These are phyloP conservation scores for Periconia digitata DNA, from an alignment of 2,329 filamentous ascomycete genomes.

Conservation along the genomic window DNA sequence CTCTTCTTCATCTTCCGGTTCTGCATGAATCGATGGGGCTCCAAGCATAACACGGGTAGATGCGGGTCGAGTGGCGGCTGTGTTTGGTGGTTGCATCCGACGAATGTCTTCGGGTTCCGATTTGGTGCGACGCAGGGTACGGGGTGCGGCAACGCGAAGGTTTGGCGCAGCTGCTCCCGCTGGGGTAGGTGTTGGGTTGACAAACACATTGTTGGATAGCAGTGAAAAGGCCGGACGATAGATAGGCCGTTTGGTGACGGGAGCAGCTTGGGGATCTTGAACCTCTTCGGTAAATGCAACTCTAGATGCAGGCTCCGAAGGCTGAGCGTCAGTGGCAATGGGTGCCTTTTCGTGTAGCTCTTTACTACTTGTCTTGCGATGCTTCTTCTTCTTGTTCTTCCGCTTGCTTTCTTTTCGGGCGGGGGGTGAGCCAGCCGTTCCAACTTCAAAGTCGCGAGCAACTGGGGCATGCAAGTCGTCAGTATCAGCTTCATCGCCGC, in stretches of 20 bases:
- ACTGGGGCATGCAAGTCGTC: constrained; percentile 47
- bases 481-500: constrained; percentile 57
- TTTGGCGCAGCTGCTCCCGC: constrained; percentile 30
- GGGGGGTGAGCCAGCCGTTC: constrained; percentile 34
- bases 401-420: constrained; percentile 44
- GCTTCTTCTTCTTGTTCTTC: constrained; percentile 50
- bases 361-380: constrained; percentile 34
- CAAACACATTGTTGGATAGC: constrained; percentile 71
- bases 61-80: constrained; percentile 19
- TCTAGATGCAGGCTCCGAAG: constrained; percentile 19
- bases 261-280: constrained; percentile 22
- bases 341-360: constrained; percentile 29
- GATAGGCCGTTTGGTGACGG: constrained; percentile 56
- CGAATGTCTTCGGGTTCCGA: constrained; percentile 42
- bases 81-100: constrained; percentile 21
- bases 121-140: constrained; percentile 34
- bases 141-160: constrained; percentile 35
- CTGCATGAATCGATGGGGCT: constrained; percentile 16
- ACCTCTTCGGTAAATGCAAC: constrained; percentile 46
- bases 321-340: background rate
- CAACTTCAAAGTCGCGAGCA: constrained; percentile 53
- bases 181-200: constrained; percentile 42
- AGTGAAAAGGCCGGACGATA: constrained; percentile 64
- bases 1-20: constrained; percentile 25
- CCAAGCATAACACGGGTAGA: constrained; percentile 15